Percentiles rank a stretch among this genome's conserved stretches.
These are phyloP conservation scores for Nannochloris sp. DNA, from an alignment of 139 green algal genomes.

Conservation along the genomic window DNA sequence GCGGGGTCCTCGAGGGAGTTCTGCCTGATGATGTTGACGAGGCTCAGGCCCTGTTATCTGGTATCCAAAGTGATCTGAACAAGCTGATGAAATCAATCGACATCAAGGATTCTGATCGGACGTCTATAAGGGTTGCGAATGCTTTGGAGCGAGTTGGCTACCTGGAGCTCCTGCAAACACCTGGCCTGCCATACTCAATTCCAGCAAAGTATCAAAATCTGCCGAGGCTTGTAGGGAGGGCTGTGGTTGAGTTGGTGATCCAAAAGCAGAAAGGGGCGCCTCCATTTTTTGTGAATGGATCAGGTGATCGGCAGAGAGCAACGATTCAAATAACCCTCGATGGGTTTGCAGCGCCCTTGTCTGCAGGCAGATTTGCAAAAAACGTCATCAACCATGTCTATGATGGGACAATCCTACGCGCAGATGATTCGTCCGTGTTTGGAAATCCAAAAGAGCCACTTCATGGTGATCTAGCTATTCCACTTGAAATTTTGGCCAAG, in stretches of 20 bases:
- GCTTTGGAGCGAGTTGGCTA: conserved; percentile 44
- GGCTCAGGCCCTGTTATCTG: conserved; percentile 10
- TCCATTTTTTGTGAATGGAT: conserved; percentile 20
- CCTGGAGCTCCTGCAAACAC: conserved; percentile 72
- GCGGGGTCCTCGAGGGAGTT: conserved; percentile 33
- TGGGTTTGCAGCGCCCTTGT: conserved; percentile 68
- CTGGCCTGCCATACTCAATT: conserved; percentile 53
- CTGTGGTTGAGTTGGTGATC: conserved; percentile 39
- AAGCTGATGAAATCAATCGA: conserved; percentile 20
- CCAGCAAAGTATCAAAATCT: conserved; percentile 33
- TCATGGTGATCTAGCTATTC: conserved; percentile 25
- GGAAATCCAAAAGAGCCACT: conserved; percentile 9
- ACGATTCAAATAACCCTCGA: conserved; percentile 47
- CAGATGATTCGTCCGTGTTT: conserved; percentile 16
- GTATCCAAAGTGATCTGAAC: conserved; percentile 22
- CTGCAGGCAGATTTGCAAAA: conserved; percentile 60
- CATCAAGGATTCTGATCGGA: conserved; percentile 32
- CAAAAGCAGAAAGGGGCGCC: conserved; percentile 7
- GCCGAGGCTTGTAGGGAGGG: conserved; percentile 44
- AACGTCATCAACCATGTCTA: conserved; percentile 67
- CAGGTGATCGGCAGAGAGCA: conserved; percentile 18
- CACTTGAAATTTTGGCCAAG: conserved; percentile 69
- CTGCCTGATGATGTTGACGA: conserved; percentile 6
- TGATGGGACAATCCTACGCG: conserved; percentile 27
- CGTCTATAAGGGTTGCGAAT: conserved; percentile 27